Evolutionary conservation across 768 basidiomycete genomes (phyloP).

Genomic region (Tulasnella sp.): DNA sequence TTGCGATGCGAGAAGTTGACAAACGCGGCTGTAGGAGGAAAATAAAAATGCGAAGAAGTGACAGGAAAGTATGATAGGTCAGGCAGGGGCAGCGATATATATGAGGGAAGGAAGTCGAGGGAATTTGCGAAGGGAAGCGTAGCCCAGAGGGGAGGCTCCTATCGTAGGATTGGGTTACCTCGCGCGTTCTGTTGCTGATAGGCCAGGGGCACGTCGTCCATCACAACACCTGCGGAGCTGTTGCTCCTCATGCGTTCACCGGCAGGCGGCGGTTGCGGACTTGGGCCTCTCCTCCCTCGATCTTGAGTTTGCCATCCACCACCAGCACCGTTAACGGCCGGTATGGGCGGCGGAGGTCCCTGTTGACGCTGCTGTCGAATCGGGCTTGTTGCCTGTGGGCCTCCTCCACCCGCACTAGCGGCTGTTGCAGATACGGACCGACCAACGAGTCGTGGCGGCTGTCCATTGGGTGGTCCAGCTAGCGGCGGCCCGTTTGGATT

Average conservation of each 20-base stretch:
- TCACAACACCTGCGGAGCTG: slow-evolving; percentile 2
- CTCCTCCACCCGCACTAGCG: not conserved
- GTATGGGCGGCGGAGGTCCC: not conserved
- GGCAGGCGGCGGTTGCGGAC: slow-evolving; percentile 6
- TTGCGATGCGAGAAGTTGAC: no score
- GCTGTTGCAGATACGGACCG: slow-evolving; percentile 5
- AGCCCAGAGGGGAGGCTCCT: not conserved
- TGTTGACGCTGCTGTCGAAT: not conserved
- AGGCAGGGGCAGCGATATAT: not conserved
- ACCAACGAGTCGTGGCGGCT: not conserved
- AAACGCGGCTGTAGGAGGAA: no score
- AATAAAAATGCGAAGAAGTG: not conserved
- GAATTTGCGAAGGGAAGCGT: no score
- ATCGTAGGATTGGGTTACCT: slow-evolving; percentile 4
- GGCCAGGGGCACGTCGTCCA: slow-evolving; percentile 1
- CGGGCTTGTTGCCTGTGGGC: not conserved
- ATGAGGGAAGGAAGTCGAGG: no score
- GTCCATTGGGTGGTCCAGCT: not conserved
- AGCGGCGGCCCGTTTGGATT: not conserved
- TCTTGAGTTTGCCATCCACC: slow-evolving; percentile 6
- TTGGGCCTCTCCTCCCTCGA: slow-evolving; percentile 1
- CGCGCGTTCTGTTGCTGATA: slow-evolving; percentile 4
- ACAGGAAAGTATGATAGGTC: not conserved
- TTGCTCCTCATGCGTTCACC: not conserved
- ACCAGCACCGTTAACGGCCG: not conserved